These are phyloP conservation scores for Golubevia pallescens DNA, from an alignment of 1,284 basidiomycete genomes.

Conservation along the genomic window DNA sequence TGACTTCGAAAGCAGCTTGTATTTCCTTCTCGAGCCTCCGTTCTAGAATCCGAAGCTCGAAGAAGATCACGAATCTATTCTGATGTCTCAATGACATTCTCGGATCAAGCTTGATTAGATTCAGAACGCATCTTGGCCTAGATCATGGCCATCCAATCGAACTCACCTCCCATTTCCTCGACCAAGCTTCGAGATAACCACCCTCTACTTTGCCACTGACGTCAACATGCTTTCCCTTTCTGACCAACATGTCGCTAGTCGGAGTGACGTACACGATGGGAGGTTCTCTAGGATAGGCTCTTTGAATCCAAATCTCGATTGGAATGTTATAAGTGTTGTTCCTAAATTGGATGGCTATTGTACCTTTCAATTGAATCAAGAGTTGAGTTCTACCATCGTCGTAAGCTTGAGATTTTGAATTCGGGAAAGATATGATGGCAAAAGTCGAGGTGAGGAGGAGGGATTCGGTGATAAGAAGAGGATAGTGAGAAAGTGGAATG, in stretches of 20 bases:
- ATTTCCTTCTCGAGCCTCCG: too few relatives aligned
- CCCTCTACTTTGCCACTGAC: slow-evolving; percentile 77
- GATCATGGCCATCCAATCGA: neutral
- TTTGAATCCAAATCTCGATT: slow-evolving; percentile 50
- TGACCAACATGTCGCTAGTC: slow-evolving; percentile 88
- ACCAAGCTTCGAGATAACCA: slow-evolving; percentile 79
- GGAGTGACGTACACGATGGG: slow-evolving; percentile 94
- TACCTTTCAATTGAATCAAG: slow-evolving; percentile 44
- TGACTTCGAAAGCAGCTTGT: too few relatives aligned
- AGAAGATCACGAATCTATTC: too few relatives aligned
- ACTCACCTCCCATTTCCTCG: slow-evolving; percentile 79
- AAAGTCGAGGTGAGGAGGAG: neutral
- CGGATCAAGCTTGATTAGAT: too few relatives aligned
- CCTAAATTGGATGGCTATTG: slow-evolving; percentile 43
- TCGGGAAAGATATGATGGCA: neutral
- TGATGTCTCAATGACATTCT: too few relatives aligned
- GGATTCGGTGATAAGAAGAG: slow-evolving; percentile 3
- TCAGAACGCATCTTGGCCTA: too few relatives aligned
- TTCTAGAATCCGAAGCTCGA: too few relatives aligned
- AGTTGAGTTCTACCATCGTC: slow-evolving; percentile 56
- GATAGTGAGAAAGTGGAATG: neutral
- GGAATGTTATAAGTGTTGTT: slow-evolving; percentile 54
- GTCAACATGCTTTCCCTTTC: slow-evolving; percentile 78
- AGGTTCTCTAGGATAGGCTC: slow-evolving; percentile 74
- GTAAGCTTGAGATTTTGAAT: slow-evolving; percentile 21